These are phyloP conservation scores for Hemisphaericaspora xylanilytica DNA, from an alignment of 1,139 yeast genomes.

Conservation along the genomic window DNA sequence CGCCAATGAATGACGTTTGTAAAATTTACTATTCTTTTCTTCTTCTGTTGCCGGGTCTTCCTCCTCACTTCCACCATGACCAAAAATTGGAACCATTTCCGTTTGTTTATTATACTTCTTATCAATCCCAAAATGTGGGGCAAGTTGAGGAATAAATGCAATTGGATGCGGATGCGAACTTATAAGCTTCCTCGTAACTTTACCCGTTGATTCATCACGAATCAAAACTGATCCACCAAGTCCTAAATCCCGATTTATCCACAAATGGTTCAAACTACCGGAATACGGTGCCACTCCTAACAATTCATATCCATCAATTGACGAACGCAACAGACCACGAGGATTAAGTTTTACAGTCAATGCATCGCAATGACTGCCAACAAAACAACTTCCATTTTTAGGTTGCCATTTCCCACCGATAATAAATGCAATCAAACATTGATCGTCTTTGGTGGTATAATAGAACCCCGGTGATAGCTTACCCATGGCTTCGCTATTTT, in stretches of 20 bases:
- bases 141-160: constrained; percentile 63
- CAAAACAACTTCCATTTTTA: constrained; percentile 53
- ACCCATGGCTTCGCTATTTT: constrained; percentile 41
- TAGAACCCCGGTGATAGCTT: constrained; percentile 42
- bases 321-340: constrained; percentile 14
- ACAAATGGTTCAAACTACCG: constrained; percentile 51
- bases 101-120: constrained; percentile 61
- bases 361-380: constrained; percentile 63
- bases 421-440: constrained; percentile 55
- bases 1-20: constrained; percentile 56
- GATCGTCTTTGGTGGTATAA: constrained; percentile 56
- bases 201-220: constrained; percentile 27
- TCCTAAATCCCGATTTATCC: constrained; percentile 71
- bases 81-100: constrained; percentile 61
- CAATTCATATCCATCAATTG: constrained; percentile 58
- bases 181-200: constrained; percentile 43
- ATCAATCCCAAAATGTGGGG: constrained; percentile 62
- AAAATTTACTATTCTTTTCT: constrained; percentile 62
- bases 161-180: constrained; percentile 62
- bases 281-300: constrained; percentile 69
- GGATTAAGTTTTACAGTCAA: constrained; percentile 60
- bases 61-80: constrained; percentile 34
- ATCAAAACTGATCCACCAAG: constrained; percentile 61
- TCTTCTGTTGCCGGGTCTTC: constrained; percentile 43
- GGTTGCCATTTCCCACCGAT: constrained; percentile 60